Base-by-base conservation (phyloP, 352 stramenopile species). In the Phytophthora nicotianae region DNA sequence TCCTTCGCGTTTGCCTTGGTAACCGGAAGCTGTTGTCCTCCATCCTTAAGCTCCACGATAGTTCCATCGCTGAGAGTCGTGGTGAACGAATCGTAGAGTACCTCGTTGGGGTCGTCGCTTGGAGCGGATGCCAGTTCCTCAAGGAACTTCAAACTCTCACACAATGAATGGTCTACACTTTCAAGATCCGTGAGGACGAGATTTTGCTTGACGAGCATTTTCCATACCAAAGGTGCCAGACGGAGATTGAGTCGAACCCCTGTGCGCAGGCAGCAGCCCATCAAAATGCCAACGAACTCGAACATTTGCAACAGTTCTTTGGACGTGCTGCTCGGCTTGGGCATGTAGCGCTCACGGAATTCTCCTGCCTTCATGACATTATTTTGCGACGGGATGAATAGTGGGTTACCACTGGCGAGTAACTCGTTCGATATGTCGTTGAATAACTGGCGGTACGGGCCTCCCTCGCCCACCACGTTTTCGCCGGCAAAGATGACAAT, bases 211-310 rank as follows among this genome's bases (percentile, higher is more conserved):
- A 91, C 85, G 3, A 93, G 49, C 70, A 90, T 77, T 54, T 93
- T 93, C 85, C 85, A 93, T 32, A 91, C 74, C 14, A 91, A 71
- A 16, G 85, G 85, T 5, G 85, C 83, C 26, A 93, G 47, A 19
- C 81, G 81, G 38, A 93, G 66, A 24, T 90, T 90, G 27, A 93
- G 61, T 3, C 81, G 75, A 17, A 93, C 85, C 0, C 85, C 85
- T 5, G 85, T 93, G n/a, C 85, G 77, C 2, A 93, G 59, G 27
- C 83, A 91, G 58, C 85, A 91, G 7, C 85, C 85, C 79, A 93
- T 91, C 10, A 93, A 47, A 6, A 89, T 54, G 4, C 85, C 85
- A 5, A 91, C 81, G 62, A 90, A 91, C 58, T 93, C 85, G 53
- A 79, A 91, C 77, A 90, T 89, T 46, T 77, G 65, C 10, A 93